Percentiles rank a stretch among this genome's conserved stretches.
Evolutionary conservation across 345 rosid species (phyloP).

Genomic region (Carallia brachiata): DNA sequence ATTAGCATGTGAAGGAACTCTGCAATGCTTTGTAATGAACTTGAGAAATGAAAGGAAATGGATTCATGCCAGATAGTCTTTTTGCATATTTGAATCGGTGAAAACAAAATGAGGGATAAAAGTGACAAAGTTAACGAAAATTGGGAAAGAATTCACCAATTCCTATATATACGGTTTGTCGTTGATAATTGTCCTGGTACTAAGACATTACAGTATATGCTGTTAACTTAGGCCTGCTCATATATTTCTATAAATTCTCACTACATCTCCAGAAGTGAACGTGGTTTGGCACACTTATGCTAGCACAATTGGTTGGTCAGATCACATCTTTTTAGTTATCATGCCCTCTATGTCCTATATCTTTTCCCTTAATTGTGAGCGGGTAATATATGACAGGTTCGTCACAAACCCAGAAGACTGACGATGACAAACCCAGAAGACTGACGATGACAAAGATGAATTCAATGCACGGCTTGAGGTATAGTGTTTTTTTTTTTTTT

Average conservation of each 20-base stretch:
- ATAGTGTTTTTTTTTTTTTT: slow-evolving; percentile 1
- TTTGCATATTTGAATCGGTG: no score
- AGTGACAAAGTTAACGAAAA: neutral
- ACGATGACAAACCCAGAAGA: no score
- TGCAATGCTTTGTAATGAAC: neutral
- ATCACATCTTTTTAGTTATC: neutral
- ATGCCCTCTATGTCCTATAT: neutral
- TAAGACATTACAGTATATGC: neutral
- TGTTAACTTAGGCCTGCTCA: neutral
- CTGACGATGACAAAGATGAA: slow-evolving; percentile 42
- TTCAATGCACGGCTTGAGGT: slow-evolving; percentile 62
- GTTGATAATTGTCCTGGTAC: neutral
- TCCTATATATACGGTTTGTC: neutral
- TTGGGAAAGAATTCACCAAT: neutral
- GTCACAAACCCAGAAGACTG: slow-evolving; percentile 15
- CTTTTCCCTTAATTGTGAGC: neutral
- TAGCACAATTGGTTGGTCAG: neutral
- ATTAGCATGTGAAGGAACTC: neutral
- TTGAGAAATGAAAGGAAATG: neutral
- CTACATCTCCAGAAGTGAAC: neutral
- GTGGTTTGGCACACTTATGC: no score
- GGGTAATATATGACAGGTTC: slow-evolving; percentile 44
- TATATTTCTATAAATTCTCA: neutral
- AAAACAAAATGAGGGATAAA: neutral
- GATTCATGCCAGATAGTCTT: neutral